A percentile compares a stretch with the other conserved stretches of the same genome.
Evolutionary conservation across 2,329 filamentous ascomycete genomes (phyloP).

Genomic region (Fusarium burgessii): DNA sequence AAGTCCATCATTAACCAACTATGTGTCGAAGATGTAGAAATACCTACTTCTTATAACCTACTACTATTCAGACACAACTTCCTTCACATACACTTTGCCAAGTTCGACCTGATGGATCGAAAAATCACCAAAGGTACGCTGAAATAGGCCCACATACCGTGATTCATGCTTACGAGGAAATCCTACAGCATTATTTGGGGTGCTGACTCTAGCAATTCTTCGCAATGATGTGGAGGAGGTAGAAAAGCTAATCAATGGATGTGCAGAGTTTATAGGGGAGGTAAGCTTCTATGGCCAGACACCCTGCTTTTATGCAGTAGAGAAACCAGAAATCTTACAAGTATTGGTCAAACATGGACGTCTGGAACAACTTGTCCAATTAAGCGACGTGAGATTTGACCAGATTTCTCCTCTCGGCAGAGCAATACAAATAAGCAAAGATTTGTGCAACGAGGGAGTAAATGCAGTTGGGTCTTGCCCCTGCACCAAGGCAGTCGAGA

Average conservation of each 20-base stretch:
- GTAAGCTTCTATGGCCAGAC: neutral
- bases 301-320: neutral
- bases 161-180: neutral
- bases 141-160: neutral
- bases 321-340: neutral
- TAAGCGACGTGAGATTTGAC: too few relatives aligned
- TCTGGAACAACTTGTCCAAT: neutral
- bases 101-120: too few relatives aligned
- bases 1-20: rapidly evolving
- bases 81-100: too few relatives aligned
- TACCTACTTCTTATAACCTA: too few relatives aligned
- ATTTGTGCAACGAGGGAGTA: neutral
- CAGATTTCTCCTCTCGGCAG: neutral
- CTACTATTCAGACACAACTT: too few relatives aligned
- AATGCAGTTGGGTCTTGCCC: neutral
- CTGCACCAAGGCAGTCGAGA: neutral
- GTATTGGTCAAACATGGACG: neutral
- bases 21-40: too few relatives aligned
- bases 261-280: neutral
- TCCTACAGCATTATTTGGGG: neutral
- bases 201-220: neutral
- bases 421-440: neutral
- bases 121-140: neutral
- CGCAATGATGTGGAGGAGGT: neutral
- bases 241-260: neutral